Percentiles rank a stretch among this genome's conserved stretches.
Conservation (phyloP, 2,329 filamentous ascomycete genomes). For the Botrytis fragariae region DNA sequence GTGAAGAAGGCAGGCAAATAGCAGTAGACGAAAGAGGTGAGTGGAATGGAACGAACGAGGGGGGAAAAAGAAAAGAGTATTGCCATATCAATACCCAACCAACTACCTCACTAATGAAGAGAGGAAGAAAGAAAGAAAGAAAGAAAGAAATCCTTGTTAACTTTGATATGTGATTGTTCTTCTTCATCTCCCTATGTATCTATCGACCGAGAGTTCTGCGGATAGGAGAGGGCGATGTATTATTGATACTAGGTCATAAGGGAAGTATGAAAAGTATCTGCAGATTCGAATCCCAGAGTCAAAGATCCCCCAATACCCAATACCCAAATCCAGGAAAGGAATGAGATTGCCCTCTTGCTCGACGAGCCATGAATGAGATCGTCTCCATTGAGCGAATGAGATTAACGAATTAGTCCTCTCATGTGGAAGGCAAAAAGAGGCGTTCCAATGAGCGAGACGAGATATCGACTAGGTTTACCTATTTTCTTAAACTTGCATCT, state of each 20-base stretch:
- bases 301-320: not conserved
- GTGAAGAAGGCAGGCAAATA: not conserved
- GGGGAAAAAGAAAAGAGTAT: not conserved
- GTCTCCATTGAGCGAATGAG: not conserved
- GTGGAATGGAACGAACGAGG: not conserved
- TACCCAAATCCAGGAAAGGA: not conserved
- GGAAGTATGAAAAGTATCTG: not conserved
- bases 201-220: not conserved
- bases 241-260: too few species aligned
- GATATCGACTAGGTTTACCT: not conserved
- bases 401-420: not conserved
- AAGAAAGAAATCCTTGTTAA: not conserved
- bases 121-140: not conserved
- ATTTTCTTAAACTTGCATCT: not conserved
- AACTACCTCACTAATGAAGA: not conserved
- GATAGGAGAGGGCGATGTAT: too few species aligned
- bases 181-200: not conserved
- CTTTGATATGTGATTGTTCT: not conserved
- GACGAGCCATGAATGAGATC: not conserved
- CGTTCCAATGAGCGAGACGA: not conserved
- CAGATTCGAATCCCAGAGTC: not conserved
- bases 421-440: not conserved
- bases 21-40: not conserved
- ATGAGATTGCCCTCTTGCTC: not conserved
- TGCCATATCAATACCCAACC: not conserved